A percentile compares a stretch with the other conserved stretches of the same genome.
phyloP scores from a whole-genome alignment of 208 protist genomes.

The Leishmania turanica region DNA sequence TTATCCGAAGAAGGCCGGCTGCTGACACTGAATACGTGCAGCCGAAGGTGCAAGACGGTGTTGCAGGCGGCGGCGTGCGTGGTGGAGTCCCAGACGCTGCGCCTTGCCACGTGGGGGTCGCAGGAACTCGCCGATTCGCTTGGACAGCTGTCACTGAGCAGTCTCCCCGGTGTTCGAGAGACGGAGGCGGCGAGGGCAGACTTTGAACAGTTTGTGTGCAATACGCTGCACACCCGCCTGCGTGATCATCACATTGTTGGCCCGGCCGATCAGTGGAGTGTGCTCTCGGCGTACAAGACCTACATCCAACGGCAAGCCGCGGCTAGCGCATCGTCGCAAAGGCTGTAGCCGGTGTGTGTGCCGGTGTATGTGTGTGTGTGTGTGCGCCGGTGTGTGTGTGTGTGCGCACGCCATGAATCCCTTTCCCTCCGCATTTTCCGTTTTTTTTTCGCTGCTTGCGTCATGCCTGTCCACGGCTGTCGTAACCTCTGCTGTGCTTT shows the following conservation, averaged over 20 bases:
- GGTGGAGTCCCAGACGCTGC: constrained; percentile 12
- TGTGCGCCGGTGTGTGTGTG: neutral
- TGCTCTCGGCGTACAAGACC: constrained; percentile 19
- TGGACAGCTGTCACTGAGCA: constrained; percentile 10
- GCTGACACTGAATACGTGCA: constrained; percentile 25
- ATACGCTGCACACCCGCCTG: constrained; percentile 7
- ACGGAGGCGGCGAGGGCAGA: neutral
- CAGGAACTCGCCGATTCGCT: constrained; percentile 26
- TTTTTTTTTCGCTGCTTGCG: neutral
- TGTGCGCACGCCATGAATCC: too few relatives aligned
- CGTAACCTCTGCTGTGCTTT: constrained; percentile 3
- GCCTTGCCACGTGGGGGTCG: constrained; percentile 27
- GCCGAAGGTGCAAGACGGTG: neutral
- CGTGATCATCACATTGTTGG: constrained; percentile 11
- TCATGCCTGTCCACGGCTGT: neutral
- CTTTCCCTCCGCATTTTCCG: neutral
- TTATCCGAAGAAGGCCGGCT: constrained; percentile 26
- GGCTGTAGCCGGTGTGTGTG: neutral
- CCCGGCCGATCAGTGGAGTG: constrained; percentile 9
- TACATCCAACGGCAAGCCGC: neutral
- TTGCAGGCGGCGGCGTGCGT: constrained; percentile 32
- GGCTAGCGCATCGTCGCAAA: neutral
- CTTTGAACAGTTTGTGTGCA: constrained; percentile 18
- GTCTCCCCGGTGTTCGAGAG: neutral
- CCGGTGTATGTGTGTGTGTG: neutral